Evolutionary conservation across 2,329 filamentous ascomycete genomes (phyloP).

Genomic region (Paecilomyces sp.): DNA sequence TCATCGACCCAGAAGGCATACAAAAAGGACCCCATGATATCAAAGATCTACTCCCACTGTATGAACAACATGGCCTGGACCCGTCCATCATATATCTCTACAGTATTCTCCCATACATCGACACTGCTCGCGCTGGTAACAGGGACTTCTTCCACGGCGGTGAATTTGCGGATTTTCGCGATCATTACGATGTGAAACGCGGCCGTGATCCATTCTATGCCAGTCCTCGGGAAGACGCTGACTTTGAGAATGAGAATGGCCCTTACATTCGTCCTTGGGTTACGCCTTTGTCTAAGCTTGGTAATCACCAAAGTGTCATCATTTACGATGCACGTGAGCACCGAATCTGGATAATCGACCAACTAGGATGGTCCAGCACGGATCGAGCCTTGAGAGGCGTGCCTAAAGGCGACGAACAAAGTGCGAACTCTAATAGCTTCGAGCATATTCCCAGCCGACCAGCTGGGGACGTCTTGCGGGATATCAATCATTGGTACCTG

Average conservation of each 20-base stretch:
- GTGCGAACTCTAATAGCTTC: slow-evolving; percentile 8
- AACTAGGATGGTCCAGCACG: slow-evolving; percentile 3
- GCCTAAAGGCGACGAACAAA: not conserved
- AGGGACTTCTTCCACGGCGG: not conserved
- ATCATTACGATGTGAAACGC: not conserved
- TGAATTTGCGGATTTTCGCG: not conserved
- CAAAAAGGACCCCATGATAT: slow-evolving; percentile 4
- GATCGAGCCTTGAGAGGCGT: slow-evolving; percentile 1
- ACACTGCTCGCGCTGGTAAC: not conserved
- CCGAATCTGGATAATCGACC: slow-evolving; percentile 14
- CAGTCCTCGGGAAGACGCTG: not conserved
- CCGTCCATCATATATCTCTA: slow-evolving; percentile 6
- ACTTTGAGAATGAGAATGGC: slow-evolving; percentile 9
- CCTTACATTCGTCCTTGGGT: slow-evolving; percentile 22
- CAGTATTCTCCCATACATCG: slow-evolving; percentile 12
- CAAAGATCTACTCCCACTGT: slow-evolving; percentile 8
- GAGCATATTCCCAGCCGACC: slow-evolving; percentile 8
- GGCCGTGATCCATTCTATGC: not conserved
- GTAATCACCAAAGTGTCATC: slow-evolving; percentile 16
- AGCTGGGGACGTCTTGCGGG: slow-evolving; percentile 9
- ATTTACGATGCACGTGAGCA: slow-evolving; percentile 20
- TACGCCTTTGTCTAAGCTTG: slow-evolving; percentile 18
- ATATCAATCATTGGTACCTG: slow-evolving; percentile 10
- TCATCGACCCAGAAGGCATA: slow-evolving; percentile 9
- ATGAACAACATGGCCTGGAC: not conserved